A percentile compares a stretch with the other conserved stretches of the same genome.
Conservation (phyloP, 768 basidiomycete genomes). For the Chalciporus piperatus region DNA sequence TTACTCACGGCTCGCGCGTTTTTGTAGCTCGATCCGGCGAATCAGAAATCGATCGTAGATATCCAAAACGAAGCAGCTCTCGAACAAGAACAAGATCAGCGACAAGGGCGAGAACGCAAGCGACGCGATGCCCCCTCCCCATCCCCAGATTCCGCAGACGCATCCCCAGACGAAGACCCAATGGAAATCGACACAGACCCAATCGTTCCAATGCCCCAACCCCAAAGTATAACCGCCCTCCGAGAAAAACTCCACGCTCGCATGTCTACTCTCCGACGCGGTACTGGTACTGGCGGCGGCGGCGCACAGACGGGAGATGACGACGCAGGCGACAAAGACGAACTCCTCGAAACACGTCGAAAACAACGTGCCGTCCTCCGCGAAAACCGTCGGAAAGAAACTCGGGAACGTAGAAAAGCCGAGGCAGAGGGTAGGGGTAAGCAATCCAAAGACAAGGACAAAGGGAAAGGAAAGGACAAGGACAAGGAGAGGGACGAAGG, state of each 20-base stretch:
- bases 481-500: conserved; percentile 38
- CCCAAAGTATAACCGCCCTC: conserved; percentile 60
- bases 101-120: conserved; percentile 30
- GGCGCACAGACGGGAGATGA: conserved; percentile 1
- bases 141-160: conserved; percentile 10
- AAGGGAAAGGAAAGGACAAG: conserved; percentile 48
- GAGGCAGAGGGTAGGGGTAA: conserved; percentile 59
- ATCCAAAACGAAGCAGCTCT: conserved; percentile 56
- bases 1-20: no score
- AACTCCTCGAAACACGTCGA: conserved; percentile 76
- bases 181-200: conserved; percentile 34
- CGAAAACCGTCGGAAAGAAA: conserved; percentile 82
- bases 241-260: conserved; percentile 73
- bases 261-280: conserved; percentile 65
- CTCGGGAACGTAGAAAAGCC: conserved; percentile 72
- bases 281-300: conserved; percentile 35
- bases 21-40: conserved; percentile 84
- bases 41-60: conserved; percentile 76
- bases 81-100: conserved; percentile 29
- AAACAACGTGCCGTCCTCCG: conserved; percentile 76
- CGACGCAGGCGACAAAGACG: conserved; percentile 70
- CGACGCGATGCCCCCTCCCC: conserved; percentile 43
- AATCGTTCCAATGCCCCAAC: conserved; percentile 61
- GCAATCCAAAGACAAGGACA: conserved; percentile 29
- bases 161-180: conserved; percentile 28